phyloP scores from a whole-genome alignment of 306 rosid species.

The Coriaria nepalensis region DNA sequence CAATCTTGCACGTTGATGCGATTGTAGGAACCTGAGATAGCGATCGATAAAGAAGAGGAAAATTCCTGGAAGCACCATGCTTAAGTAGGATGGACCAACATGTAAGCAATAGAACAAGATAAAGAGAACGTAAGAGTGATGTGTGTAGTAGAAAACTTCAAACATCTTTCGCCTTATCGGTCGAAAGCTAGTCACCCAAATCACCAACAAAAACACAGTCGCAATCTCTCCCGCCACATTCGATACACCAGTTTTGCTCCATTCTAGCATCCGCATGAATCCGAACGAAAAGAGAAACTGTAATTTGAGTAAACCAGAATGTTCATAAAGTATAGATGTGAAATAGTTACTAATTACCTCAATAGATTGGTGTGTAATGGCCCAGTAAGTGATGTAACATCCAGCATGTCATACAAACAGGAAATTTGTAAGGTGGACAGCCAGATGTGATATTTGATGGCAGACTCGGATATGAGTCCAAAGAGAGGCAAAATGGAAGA shows the following conservation, averaged over 20 bases:
- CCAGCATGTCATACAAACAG: conserved; percentile 41
- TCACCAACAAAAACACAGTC: conserved; percentile 26
- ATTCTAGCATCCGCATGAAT: conserved; percentile 21
- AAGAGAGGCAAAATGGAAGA: conserved; percentile 50
- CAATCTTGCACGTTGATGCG: conserved; percentile 24
- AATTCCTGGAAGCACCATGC: conserved; percentile 50
- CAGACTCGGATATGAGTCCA: conserved; percentile 56
- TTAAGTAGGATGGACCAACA: conserved; percentile 35
- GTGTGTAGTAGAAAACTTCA: conserved; percentile 64
- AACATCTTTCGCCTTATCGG: conserved; percentile 42
- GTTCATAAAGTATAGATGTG: neutral
- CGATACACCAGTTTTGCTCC: conserved; percentile 40
- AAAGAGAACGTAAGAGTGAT: conserved; percentile 44
- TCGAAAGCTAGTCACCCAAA: conserved; percentile 43
- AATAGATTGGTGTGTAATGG: conserved; percentile 23
- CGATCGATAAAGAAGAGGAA: conserved; percentile 63
- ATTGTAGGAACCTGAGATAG: conserved; percentile 44
- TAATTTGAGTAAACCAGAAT: neutral
- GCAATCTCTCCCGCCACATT: conserved; percentile 56
- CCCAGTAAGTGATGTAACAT: conserved; percentile 56
- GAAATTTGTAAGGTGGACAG: conserved; percentile 47
- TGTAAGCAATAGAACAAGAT: conserved; percentile 48
- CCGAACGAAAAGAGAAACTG: neutral
- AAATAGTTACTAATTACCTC: neutral
- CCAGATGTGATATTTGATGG: conserved; percentile 61